A percentile compares a stretch with the other conserved stretches of the same genome.
Conservation (phyloP, 345 rosid genomes). For the Camelina sativa region DNA sequence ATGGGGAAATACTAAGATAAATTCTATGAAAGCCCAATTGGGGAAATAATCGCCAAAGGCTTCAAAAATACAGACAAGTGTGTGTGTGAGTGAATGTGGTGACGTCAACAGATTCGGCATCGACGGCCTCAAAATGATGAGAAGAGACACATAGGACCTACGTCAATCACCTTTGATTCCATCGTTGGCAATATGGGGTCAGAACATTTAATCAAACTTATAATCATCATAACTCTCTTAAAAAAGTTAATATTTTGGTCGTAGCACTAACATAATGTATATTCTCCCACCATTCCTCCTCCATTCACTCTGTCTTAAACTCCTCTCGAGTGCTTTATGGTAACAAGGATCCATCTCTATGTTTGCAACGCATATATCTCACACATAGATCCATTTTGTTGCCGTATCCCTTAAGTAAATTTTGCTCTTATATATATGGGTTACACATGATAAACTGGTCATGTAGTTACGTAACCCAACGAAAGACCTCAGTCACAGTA, state of each 20-base stretch:
- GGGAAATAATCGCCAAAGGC: constrained; percentile 31
- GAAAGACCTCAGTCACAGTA: not conserved
- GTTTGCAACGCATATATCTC: constrained; percentile 15
- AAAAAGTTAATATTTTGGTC: not conserved
- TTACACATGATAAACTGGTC: not conserved
- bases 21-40: not conserved
- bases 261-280: constrained; percentile 17
- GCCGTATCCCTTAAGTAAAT: constrained; percentile 8
- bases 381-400: constrained; percentile 6
- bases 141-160: constrained; percentile 40
- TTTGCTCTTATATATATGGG: not conserved
- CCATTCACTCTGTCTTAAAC: constrained; percentile 23
- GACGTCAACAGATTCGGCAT: constrained; percentile 48
- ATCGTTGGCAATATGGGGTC: constrained; percentile 32
- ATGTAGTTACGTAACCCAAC: not conserved
- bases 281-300: constrained; percentile 37
- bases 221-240: constrained; percentile 34
- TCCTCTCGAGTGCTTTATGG: constrained; percentile 33
- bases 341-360: constrained; percentile 29
- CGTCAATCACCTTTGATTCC: constrained; percentile 36
- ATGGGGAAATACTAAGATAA: constrained; percentile 20
- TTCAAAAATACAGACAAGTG: constrained; percentile 39
- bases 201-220: constrained; percentile 42
- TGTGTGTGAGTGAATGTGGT: constrained; percentile 5
- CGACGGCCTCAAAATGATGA: constrained; percentile 45